phyloP scores from a whole-genome alignment of 1,284 basidiomycete species.

The Hemileia vastatrix region DNA sequence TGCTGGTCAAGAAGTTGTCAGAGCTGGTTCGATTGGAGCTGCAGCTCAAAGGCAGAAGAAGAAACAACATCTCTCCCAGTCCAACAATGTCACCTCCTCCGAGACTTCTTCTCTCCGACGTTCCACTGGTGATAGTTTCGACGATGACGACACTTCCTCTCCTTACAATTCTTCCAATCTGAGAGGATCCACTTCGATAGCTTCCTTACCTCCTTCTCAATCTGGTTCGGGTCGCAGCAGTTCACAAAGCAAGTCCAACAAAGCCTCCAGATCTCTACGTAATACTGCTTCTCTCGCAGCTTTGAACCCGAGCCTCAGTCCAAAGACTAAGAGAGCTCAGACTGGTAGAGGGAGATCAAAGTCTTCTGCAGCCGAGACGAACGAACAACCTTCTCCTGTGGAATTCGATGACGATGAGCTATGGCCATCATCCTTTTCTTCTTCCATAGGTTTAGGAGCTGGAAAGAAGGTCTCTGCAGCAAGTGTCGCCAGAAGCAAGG shows the following conservation, averaged over 20 bases:
- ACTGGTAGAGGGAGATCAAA: not conserved
- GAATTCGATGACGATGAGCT: constrained; percentile 22
- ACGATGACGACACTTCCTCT: not conserved
- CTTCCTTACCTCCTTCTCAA: not conserved
- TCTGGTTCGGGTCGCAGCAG: not conserved
- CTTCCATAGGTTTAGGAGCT: not conserved
- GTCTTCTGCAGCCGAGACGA: not conserved
- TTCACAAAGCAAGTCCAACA: not conserved
- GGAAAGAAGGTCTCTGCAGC: not conserved
- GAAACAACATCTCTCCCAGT: not conserved
- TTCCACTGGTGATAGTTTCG: not conserved
- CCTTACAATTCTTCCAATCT: not conserved
- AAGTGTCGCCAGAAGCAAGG: not conserved
- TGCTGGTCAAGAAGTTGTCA: constrained; percentile 37
- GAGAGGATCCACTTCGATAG: constrained; percentile 1
- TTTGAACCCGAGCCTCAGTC: not conserved
- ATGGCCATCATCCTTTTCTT: constrained; percentile 13
- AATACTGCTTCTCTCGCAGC: constrained; percentile 8
- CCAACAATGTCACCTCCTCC: not conserved
- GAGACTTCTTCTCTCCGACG: not conserved
- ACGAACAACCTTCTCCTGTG: not conserved
- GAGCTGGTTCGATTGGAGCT: constrained; percentile 15
- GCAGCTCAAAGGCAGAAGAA: not conserved
- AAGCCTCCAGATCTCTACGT: not conserved
- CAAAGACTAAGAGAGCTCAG: not conserved